Evolutionary conservation across 2,329 filamentous ascomycete genomes (phyloP).

Genomic region (Chaetothyriales sp.): DNA sequence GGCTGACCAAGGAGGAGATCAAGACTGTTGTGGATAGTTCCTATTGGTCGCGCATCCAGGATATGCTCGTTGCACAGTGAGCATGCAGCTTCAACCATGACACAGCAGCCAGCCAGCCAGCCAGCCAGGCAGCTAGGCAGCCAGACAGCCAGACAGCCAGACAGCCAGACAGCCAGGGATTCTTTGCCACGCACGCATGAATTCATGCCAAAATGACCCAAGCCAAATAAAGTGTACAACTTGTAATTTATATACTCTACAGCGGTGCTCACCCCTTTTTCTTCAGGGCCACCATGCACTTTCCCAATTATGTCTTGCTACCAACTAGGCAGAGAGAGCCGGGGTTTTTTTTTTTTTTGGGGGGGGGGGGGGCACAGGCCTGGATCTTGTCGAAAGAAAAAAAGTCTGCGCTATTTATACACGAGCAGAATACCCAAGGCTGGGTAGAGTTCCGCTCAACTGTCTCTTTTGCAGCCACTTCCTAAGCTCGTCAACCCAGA

Average conservation of each 20-base stretch:
- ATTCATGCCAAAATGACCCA: no score
- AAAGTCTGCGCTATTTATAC: background rate
- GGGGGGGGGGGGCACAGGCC: no score
- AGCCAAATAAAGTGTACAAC: background rate
- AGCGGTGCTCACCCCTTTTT: background rate
- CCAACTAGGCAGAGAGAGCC: no score
- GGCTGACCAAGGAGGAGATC: constrained; percentile 84
- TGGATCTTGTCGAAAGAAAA: background rate
- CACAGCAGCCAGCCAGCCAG: no score
- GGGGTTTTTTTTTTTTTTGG: no score
- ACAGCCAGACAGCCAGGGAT: no score
- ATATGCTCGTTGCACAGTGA: constrained; percentile 72
- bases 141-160: no score
- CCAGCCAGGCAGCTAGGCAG: no score
- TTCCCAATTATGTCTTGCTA: no score
- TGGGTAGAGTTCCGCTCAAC: background rate
- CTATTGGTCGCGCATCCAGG: constrained; percentile 64
- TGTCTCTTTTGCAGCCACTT: constrained; percentile 35
- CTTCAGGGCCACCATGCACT: background rate
- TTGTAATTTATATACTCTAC: background rate
- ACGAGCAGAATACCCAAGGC: background rate
- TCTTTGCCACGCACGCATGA: no score
- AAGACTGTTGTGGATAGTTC: constrained; percentile 47
- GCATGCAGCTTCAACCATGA: constrained; percentile 2
- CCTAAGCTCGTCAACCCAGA: constrained; percentile 84